phyloP scores from a whole-genome alignment of 768 basidiomycete genomes.

The Boletus huronensis region DNA sequence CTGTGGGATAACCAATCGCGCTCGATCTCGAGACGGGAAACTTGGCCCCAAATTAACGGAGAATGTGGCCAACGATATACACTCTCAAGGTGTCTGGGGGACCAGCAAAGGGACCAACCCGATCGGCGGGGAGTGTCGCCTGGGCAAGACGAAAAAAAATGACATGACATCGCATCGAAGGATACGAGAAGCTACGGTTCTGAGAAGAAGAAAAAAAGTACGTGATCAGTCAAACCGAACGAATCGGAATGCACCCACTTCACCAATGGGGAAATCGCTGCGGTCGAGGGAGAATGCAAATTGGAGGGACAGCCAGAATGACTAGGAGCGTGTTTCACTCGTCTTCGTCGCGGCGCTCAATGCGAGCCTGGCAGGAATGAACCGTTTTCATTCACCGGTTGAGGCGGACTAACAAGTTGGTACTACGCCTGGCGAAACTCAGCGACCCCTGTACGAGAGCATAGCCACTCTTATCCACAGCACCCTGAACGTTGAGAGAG shows the following conservation, averaged over 20 bases:
- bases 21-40: neutral
- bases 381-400: neutral
- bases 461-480: slow-evolving; percentile 18
- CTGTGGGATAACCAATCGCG: slow-evolving; percentile 17
- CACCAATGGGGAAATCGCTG: neutral
- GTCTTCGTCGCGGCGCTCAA: too few relatives aligned
- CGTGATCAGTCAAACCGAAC: slow-evolving; percentile 1
- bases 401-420: neutral
- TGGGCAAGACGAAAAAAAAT: slow-evolving; percentile 2
- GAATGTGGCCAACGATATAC: slow-evolving; percentile 1
- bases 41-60: slow-evolving; percentile 13
- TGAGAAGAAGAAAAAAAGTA: slow-evolving; percentile 8
- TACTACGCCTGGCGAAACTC: neutral
- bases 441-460: neutral
- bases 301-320: neutral
- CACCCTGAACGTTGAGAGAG: neutral
- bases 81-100: slow-evolving; percentile 4
- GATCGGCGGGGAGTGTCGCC: neutral
- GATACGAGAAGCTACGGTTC: neutral
- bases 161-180: slow-evolving; percentile 9
- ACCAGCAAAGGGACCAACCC: slow-evolving; percentile 10
- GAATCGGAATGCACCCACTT: neutral
- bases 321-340: neutral
- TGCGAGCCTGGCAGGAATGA: neutral
- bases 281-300: neutral